Conservation (phyloP, 2,329 filamentous ascomycete species). For the Colletotrichum incanum region DNA sequence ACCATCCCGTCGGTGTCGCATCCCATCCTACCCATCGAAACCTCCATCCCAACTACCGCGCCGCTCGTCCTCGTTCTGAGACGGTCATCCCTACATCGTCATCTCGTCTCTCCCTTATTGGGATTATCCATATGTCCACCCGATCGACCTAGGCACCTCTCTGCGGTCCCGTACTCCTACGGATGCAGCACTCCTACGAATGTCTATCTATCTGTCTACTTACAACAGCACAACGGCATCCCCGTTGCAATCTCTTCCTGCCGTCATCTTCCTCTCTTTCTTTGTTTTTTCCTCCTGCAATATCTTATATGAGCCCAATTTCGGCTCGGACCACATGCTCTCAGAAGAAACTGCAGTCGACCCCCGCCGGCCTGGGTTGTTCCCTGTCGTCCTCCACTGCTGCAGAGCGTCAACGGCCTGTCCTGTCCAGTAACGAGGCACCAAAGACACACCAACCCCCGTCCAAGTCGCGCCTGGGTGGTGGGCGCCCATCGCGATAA, state of each 20-base stretch:
- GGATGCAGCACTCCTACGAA: not conserved
- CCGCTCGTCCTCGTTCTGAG: constrained; percentile 1
- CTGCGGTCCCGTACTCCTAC: not conserved
- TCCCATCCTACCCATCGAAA: constrained; percentile 4
- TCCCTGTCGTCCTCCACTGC: constrained; percentile 24
- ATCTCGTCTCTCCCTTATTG: constrained; percentile 9
- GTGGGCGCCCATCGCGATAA: constrained; percentile 13
- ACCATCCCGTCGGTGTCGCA: not conserved
- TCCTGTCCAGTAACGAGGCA: constrained; percentile 27
- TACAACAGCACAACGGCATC: not conserved
- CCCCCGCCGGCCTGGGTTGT: constrained; percentile 18
- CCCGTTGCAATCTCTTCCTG: not conserved
- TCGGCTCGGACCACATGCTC: constrained; percentile 42
- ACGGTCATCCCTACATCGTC: constrained; percentile 7
- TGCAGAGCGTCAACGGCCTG: constrained; percentile 18
- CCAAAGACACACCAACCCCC: constrained; percentile 21
- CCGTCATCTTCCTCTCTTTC: not conserved
- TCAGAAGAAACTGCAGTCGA: constrained; percentile 35
- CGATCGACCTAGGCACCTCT: not conserved
- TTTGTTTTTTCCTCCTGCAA: not conserved
- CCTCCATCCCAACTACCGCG: constrained; percentile 2
- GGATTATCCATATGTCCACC: not conserved
- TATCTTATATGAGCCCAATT: constrained; percentile 36
- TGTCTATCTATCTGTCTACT: too few relatives aligned
- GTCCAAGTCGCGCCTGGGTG: constrained; percentile 12